Evolutionary conservation across 1,284 basidiomycete genomes (phyloP).

Genomic region (Macrocystidia cucumis): DNA sequence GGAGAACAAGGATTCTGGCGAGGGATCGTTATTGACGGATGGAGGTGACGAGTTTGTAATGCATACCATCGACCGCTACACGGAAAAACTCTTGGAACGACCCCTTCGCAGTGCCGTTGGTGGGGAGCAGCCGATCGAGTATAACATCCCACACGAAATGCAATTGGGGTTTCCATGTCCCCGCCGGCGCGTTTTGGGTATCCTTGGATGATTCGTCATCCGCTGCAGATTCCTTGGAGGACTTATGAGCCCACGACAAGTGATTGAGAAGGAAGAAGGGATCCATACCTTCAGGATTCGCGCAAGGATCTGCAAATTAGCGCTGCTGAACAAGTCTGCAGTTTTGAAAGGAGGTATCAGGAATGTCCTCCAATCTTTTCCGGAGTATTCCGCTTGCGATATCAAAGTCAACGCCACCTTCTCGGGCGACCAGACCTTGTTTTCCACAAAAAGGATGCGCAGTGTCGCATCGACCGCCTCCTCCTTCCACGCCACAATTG

Average conservation of each 20-base stretch:
- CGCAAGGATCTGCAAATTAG: conserved; percentile 72
- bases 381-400: conserved; percentile 52
- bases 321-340: conserved; percentile 53
- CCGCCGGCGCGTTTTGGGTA: conserved; percentile 37
- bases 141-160: conserved; percentile 92
- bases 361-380: conserved; percentile 64
- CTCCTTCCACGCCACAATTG: conserved; percentile 64
- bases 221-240: conserved; percentile 43
- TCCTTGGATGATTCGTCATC: conserved; percentile 46
- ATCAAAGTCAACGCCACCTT: conserved; percentile 79
- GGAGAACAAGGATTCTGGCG: conserved; percentile 80
- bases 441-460: conserved; percentile 43
- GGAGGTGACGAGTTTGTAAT: not conserved
- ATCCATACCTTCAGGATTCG: conserved; percentile 67
- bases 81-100: conserved; percentile 89
- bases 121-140: conserved; percentile 67
- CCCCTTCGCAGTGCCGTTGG: conserved; percentile 35
- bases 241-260: conserved; percentile 5
- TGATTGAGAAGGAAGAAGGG: conserved; percentile 2
- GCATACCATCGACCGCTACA: conserved; percentile 82
- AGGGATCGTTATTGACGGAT: conserved; percentile 6
- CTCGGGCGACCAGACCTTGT: conserved; percentile 76
- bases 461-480: conserved; percentile 53
- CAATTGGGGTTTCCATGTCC: conserved; percentile 84
- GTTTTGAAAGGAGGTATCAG: conserved; percentile 77